These are phyloP conservation scores for Inonotus obliquus DNA, from an alignment of 1,284 basidiomycete species.

Conservation along the genomic window DNA sequence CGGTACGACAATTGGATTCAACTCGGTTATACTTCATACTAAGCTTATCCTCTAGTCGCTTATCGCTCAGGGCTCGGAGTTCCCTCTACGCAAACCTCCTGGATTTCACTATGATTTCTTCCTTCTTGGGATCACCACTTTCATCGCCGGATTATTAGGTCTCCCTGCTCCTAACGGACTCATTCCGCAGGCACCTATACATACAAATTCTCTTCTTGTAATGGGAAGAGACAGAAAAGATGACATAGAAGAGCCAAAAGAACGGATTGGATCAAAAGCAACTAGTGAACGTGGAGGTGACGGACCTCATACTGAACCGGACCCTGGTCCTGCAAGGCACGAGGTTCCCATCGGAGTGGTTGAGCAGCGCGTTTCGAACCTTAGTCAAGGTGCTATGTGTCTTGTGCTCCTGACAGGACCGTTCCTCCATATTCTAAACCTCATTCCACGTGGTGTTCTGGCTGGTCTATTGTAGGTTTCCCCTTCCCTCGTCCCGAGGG, in stretches of 20 bases:
- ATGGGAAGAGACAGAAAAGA: slow-evolving; percentile 52
- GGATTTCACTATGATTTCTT: slow-evolving; percentile 93
- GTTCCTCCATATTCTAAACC: slow-evolving; percentile 72
- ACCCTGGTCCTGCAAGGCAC: slow-evolving; percentile 26
- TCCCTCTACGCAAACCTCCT: slow-evolving; percentile 87
- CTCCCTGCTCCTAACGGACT: slow-evolving; percentile 93
- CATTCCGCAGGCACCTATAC: slow-evolving; percentile 95
- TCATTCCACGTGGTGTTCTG: slow-evolving; percentile 75
- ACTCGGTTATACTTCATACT: not conserved
- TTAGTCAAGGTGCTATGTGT: slow-evolving; percentile 79
- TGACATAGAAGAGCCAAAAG: slow-evolving; percentile 36
- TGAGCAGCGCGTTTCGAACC: slow-evolving; percentile 86
- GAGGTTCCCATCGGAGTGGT: slow-evolving; percentile 78
- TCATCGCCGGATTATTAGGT: slow-evolving; percentile 87
- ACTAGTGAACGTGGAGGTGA: not conserved
- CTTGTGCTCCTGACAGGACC: slow-evolving; percentile 78
- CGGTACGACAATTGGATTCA: slow-evolving; percentile 39
- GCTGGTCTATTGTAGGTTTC: slow-evolving; percentile 66
- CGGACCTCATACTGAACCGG: slow-evolving; percentile 25
- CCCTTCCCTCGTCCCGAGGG: no score
- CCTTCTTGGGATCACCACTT: slow-evolving; percentile 87
- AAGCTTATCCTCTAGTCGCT: slow-evolving; percentile 54
- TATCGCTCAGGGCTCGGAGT: slow-evolving; percentile 90
- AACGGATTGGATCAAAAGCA: slow-evolving; percentile 10
- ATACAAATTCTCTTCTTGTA: slow-evolving; percentile 82